Conservation (phyloP, 2,329 filamentous ascomycete genomes). For the Clarireedia monteithiana region DNA sequence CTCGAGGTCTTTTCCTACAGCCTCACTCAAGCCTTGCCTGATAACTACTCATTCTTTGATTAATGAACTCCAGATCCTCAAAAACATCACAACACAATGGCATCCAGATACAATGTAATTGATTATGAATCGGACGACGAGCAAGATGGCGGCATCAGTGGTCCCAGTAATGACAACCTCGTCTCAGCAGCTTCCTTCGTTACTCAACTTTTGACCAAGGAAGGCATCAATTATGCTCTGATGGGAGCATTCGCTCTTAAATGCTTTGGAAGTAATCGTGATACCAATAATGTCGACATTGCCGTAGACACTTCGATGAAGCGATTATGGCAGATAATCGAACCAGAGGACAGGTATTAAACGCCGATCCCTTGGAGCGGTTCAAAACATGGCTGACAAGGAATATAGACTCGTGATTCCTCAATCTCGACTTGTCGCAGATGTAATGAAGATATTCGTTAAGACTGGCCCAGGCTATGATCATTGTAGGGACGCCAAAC, state of each 20-base stretch:
- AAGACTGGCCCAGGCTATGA: slow-evolving; percentile 1
- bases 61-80: neutral
- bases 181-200: neutral
- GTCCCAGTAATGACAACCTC: neutral
- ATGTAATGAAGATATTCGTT: slow-evolving; percentile 5
- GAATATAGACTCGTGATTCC: slow-evolving; percentile 1
- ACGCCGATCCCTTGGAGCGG: neutral
- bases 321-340: slow-evolving; percentile 3
- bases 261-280: neutral
- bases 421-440: neutral
- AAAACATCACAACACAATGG: neutral
- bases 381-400: neutral
- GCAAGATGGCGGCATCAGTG: neutral
- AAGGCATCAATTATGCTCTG: slow-evolving; percentile 1
- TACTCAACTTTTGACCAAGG: neutral
- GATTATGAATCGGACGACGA: slow-evolving; percentile 4
- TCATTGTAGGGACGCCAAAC: neutral
- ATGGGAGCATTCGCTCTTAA: slow-evolving; percentile 5
- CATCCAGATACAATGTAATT: neutral
- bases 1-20: neutral
- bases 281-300: slow-evolving; percentile 5
- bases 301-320: neutral
- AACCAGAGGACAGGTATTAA: neutral
- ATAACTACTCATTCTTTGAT: neutral
- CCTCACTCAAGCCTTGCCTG: too few species aligned